Evolutionary conservation across 73 alveolate genomes (phyloP).

Genomic region (Paramecium primaurelia): DNA sequence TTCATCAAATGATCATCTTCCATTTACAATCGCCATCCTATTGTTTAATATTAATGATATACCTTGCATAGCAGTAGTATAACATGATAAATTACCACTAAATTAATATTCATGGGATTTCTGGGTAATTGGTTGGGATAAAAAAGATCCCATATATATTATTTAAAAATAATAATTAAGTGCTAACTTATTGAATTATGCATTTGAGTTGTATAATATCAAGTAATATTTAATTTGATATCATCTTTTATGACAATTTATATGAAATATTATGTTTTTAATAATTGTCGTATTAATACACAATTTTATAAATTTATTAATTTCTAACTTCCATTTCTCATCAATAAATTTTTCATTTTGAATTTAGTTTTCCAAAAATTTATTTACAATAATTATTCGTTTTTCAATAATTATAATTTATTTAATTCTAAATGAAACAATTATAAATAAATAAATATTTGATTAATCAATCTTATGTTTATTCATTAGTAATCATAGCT

Average conservation of each 20-base stretch:
- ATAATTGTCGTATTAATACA: background rate
- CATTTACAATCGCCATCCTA: background rate
- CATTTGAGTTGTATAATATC: background rate
- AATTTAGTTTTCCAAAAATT: background rate
- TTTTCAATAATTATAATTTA: too few relatives aligned
- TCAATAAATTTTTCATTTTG: background rate
- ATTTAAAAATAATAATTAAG: background rate
- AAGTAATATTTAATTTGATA: background rate
- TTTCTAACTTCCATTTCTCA: background rate
- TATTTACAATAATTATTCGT: background rate
- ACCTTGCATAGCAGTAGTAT: background rate
- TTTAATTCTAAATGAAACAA: background rate
- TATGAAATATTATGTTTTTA: background rate
- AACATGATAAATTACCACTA: background rate
- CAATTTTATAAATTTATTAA: background rate
- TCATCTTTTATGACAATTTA: background rate
- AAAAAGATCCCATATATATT: background rate
- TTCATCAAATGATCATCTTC: constrained; percentile 19
- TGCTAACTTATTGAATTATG: background rate
- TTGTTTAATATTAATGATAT: background rate
- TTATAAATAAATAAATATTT: too few relatives aligned
- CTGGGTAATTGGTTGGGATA: background rate
- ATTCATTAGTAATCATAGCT: background rate
- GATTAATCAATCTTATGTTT: background rate
- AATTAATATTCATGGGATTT: background rate